A percentile compares a stretch with the other conserved stretches of the same genome.
Conservation (phyloP, 2,329 filamentous ascomycete genomes). For the Colletotrichum tropicale region DNA sequence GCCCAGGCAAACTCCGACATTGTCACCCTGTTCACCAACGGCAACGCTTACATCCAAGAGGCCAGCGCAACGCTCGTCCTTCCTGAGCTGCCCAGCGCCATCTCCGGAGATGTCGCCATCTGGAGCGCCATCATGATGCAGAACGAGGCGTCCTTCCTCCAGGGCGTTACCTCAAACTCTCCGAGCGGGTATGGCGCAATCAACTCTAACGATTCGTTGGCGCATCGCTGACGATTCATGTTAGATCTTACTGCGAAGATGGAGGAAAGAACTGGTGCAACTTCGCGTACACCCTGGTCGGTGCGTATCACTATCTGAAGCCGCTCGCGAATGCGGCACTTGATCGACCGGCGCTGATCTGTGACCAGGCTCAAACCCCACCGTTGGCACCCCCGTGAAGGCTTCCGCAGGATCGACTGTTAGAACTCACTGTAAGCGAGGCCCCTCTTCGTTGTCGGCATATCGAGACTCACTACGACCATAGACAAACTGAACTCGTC, state of each 20-base stretch:
- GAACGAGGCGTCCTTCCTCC: neutral
- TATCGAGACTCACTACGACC: neutral
- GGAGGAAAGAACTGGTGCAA: slow-evolving; percentile 1
- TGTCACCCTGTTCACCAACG: neutral
- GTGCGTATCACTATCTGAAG: neutral
- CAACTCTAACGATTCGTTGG: fast-evolving
- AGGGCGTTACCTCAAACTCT: slow-evolving; percentile 1
- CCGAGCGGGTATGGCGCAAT: neutral
- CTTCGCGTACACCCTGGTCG: neutral
- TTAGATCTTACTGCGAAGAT: neutral
- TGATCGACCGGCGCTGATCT: neutral
- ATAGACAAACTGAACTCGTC: neutral
- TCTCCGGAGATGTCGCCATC: neutral
- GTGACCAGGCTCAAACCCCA: neutral
- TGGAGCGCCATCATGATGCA: slow-evolving; percentile 12
- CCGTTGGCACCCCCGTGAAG: neutral
- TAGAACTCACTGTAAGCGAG: neutral
- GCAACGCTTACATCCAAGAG: neutral
- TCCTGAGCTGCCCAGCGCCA: neutral
- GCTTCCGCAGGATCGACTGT: neutral
- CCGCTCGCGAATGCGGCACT: neutral
- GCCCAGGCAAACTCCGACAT: neutral
- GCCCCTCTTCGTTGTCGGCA: neutral
- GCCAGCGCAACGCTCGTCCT: neutral
- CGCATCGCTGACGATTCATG: neutral